Evolutionary conservation across 345 rosid species (phyloP).

Genomic region (Mallotus nudiflorus): DNA sequence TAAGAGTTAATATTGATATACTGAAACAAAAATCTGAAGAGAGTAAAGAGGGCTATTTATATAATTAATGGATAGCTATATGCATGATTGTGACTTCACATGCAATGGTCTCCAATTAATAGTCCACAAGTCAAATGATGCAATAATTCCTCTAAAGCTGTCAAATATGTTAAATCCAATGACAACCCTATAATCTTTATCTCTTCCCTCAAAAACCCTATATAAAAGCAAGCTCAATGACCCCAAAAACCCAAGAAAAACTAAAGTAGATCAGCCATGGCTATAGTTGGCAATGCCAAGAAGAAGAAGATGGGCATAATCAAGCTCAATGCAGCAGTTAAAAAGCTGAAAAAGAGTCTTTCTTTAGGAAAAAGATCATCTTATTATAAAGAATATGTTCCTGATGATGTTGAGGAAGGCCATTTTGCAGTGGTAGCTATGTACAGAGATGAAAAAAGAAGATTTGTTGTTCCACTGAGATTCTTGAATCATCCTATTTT

Average conservation of each 20-base stretch:
- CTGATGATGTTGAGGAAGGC: conserved; percentile 19
- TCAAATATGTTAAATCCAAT: no score
- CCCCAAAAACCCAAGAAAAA: neutral
- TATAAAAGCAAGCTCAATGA: neutral
- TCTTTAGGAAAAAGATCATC: conserved; percentile 19
- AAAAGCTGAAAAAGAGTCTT: conserved; percentile 36
- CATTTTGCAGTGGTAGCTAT: conserved; percentile 24
- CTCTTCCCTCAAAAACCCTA: neutral
- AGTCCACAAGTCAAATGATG: no score
- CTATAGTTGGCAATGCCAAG: conserved; percentile 16
- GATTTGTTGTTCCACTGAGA: conserved; percentile 25
- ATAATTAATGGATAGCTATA: no score
- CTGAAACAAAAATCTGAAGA: no score
- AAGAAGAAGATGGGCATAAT: conserved; percentile 33
- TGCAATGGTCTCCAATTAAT: no score
- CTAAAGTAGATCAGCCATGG: conserved; percentile 10
- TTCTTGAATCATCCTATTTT: conserved; percentile 21
- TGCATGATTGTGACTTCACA: no score
- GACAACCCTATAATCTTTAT: neutral
- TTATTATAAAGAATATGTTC: neutral
- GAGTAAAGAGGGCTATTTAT: no score
- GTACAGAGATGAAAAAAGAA: conserved; percentile 8
- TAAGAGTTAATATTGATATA: no score
- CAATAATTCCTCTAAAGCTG: no score
- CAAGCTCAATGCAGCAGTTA: conserved; percentile 30